A percentile compares a stretch with the other conserved stretches of the same genome.
These are phyloP conservation scores for Petasospora rhodanensis DNA, from an alignment of 1,139 yeast genomes.

Conservation along the genomic window DNA sequence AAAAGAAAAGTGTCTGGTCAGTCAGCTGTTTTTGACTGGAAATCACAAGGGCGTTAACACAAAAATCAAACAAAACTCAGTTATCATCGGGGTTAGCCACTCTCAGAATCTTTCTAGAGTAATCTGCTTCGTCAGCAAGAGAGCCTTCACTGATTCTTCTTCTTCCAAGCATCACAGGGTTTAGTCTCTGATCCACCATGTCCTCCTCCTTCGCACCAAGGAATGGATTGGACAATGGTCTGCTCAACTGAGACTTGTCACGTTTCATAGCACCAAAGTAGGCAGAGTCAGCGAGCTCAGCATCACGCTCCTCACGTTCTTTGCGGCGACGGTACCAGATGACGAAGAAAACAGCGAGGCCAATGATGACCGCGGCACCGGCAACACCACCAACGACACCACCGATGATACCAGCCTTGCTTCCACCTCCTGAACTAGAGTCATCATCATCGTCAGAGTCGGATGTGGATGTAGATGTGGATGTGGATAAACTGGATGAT, in stretches of 20 bases:
- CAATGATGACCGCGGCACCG: constrained; percentile 24
- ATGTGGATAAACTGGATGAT: constrained; percentile 12
- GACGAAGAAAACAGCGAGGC: constrained; percentile 17
- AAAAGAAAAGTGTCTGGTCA: no score
- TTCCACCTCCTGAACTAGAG: constrained; percentile 1
- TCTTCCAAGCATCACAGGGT: constrained; percentile 43
- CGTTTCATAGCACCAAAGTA: constrained; percentile 25
- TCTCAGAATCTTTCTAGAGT: constrained; percentile 58
- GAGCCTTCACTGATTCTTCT: constrained; percentile 49
- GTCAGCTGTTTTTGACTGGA: no score
- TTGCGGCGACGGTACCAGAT: constrained; percentile 22
- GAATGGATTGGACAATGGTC: constrained; percentile 25
- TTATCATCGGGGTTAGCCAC: constrained; percentile 46
- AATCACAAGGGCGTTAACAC: no score
- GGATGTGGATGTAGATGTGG: constrained; percentile 9
- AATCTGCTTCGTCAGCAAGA: constrained; percentile 63
- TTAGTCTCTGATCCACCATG: constrained; percentile 54
- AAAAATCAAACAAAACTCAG: no score
- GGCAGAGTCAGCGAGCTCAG: constrained; percentile 25
- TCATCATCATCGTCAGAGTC: constrained; percentile 1
- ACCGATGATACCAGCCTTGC: constrained; percentile 20
- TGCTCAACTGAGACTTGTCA: constrained; percentile 17
- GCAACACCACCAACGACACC: constrained; percentile 26
- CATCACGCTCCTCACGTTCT: constrained; percentile 16
- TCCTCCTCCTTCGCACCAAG: constrained; percentile 32